Evolutionary conservation across 768 basidiomycete species (phyloP).

Genomic region (Myochromella boudieri): DNA sequence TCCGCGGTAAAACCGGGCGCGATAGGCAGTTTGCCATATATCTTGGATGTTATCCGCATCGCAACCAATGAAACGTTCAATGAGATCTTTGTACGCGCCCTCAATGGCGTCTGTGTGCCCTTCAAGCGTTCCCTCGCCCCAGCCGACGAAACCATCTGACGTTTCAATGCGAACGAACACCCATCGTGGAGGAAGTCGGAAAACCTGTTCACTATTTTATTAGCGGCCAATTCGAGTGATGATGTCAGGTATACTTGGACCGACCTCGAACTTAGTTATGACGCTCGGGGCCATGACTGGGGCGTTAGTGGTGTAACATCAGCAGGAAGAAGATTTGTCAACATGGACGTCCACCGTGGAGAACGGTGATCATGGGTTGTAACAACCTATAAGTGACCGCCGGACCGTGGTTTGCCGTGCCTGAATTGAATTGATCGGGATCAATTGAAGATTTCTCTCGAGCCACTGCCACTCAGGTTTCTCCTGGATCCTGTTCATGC

Average conservation of each 20-base stretch:
- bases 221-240: neutral
- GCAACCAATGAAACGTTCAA: constrained; percentile 56
- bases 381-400: too few relatives aligned
- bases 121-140: constrained; percentile 77
- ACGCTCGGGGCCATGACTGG: neutral
- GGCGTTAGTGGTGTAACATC: too few relatives aligned
- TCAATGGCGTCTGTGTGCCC: constrained; percentile 75
- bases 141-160: constrained; percentile 60
- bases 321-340: too few relatives aligned
- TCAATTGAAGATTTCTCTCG: too few relatives aligned
- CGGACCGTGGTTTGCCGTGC: too few relatives aligned
- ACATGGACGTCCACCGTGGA: too few relatives aligned
- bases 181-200: constrained; percentile 74
- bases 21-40: constrained; percentile 67
- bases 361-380: too few relatives aligned
- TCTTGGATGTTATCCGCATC: constrained; percentile 69
- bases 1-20: constrained; percentile 71
- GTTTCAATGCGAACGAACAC: constrained; percentile 73
- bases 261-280: constrained; percentile 6
- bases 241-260: neutral
- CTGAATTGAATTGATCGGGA: too few relatives aligned
- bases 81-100: constrained; percentile 62
- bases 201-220: constrained; percentile 37
- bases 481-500: too few relatives aligned
- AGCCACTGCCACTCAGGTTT: too few relatives aligned